These are phyloP conservation scores for Grosmannia serpens DNA, from an alignment of 2,329 filamentous ascomycete species.

Conservation along the genomic window DNA sequence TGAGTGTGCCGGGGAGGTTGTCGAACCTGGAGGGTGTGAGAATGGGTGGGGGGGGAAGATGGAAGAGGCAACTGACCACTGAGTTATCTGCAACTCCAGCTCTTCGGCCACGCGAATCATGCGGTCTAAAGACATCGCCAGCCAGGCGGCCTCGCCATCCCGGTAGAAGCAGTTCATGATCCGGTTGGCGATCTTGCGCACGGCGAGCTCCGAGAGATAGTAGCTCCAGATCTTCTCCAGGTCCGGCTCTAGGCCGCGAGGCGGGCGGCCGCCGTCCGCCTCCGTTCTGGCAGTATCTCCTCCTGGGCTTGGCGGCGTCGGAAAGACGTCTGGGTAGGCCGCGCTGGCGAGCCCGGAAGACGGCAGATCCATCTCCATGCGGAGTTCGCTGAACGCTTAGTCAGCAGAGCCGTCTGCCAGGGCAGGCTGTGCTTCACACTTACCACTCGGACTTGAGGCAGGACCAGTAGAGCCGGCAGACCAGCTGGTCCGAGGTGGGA, in stretches of 20 bases:
- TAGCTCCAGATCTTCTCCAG: conserved; percentile 1
- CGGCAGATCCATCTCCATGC: background rate
- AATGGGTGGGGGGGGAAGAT: too few species aligned
- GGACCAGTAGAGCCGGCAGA: conserved; percentile 1
- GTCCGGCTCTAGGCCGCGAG: background rate
- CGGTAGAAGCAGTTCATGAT: conserved; percentile 2
- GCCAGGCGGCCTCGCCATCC: background rate
- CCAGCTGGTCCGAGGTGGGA: background rate
- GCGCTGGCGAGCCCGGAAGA: background rate
- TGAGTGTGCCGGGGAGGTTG: background rate
- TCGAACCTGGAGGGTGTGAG: background rate
- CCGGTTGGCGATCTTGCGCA: conserved; percentile 3
- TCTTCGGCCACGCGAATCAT: conserved; percentile 2
- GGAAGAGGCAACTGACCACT: background rate
- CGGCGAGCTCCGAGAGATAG: conserved; percentile 1
- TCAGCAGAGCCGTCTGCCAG: background rate
- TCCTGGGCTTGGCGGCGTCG: background rate
- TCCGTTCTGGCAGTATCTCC: too few species aligned
- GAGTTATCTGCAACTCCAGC: background rate
- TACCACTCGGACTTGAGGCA: conserved; percentile 3
- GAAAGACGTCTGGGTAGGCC: conserved; percentile 1
- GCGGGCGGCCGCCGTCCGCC: background rate
- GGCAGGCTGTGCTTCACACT: background rate
- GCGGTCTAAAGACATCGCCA: background rate
- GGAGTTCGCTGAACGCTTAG: background rate